phyloP scores from a whole-genome alignment of 2,329 filamentous ascomycete species.

The Fusarium coicis region DNA sequence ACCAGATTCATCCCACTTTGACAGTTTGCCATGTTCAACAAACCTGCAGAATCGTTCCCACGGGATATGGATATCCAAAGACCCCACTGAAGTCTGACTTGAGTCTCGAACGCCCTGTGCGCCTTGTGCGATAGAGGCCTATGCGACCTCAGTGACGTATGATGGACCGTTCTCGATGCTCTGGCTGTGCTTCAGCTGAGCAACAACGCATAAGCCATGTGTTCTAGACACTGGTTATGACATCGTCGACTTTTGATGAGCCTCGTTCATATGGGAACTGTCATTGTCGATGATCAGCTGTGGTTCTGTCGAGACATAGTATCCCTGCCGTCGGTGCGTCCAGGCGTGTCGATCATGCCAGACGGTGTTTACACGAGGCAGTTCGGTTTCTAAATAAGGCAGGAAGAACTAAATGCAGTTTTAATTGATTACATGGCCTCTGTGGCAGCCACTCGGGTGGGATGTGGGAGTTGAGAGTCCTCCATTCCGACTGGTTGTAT shows the following conservation, averaged over 20 bases:
- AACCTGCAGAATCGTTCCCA: conserved; percentile 8
- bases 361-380: conserved; percentile 5
- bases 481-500: conserved; percentile 23
- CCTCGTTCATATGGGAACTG: background rate
- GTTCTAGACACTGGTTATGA: conserved; percentile 19
- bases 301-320: background rate
- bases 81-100: background rate
- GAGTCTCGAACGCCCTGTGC: background rate
- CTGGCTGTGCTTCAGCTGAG: conserved; percentile 24
- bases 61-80: conserved; percentile 2
- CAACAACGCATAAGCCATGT: conserved; percentile 29
- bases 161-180: conserved; percentile 43
- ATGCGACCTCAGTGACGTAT: conserved; percentile 40
- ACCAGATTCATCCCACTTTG: conserved; percentile 1
- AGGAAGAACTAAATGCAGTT: conserved; percentile 1
- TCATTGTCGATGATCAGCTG: conserved; percentile 3
- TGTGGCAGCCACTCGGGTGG: conserved; percentile 1
- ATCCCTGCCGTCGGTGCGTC: conserved; percentile 28
- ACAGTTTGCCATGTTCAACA: conserved; percentile 4
- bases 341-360: conserved; percentile 33
- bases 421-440: conserved; percentile 17
- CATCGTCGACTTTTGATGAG: conserved; percentile 22
- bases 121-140: conserved; percentile 12
- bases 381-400: conserved; percentile 7
- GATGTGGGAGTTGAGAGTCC: conserved; percentile 7